Conservation (phyloP, 176 grass and related monocot genomes). For the Dactylis glomerata region DNA sequence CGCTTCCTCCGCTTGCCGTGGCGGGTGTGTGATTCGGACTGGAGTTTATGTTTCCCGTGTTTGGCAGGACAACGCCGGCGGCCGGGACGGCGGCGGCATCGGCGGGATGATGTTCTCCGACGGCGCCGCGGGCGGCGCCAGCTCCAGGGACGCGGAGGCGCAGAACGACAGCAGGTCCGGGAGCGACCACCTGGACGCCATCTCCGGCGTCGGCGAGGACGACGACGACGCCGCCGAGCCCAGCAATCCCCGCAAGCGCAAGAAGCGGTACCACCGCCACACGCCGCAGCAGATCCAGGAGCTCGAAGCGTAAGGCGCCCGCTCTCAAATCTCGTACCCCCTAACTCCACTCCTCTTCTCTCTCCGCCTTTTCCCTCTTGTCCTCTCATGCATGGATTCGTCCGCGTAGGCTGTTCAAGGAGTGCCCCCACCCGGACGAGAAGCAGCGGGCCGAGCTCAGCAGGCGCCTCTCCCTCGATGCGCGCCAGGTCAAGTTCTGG, state of each 20-base stretch:
- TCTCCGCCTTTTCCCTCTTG: slow-evolving; percentile 4
- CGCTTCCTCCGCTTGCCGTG: background rate
- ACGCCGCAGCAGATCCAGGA: slow-evolving; percentile 98
- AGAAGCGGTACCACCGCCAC: slow-evolving; percentile 96
- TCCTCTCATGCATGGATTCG: slow-evolving; percentile 45
- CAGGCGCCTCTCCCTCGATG: slow-evolving; percentile 68
- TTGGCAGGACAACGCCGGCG: slow-evolving; percentile 39
- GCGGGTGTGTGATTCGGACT: background rate
- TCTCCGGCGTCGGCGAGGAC: slow-evolving; percentile 57
- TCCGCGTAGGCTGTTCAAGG: slow-evolving; percentile 78
- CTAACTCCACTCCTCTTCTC: background rate
- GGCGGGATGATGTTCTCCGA: background rate
- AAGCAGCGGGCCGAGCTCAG: slow-evolving; percentile 94
- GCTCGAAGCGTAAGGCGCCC: slow-evolving; percentile 68
- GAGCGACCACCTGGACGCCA: slow-evolving; percentile 81
- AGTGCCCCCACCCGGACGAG: slow-evolving; percentile 96
- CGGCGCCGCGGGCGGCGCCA: background rate
- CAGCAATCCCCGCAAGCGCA: slow-evolving; percentile 71
- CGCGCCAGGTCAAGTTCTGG: slow-evolving; percentile 99
- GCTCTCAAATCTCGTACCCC: background rate
- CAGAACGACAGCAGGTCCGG: slow-evolving; percentile 87
- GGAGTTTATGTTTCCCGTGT: background rate
- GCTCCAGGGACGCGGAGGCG: slow-evolving; percentile 21
- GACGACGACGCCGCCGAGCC: slow-evolving; percentile 59
- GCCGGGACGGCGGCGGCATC: slow-evolving; percentile 4